Evolutionary conservation across 345 rosid species (phyloP).

Genomic region (Adansonia digitata): DNA sequence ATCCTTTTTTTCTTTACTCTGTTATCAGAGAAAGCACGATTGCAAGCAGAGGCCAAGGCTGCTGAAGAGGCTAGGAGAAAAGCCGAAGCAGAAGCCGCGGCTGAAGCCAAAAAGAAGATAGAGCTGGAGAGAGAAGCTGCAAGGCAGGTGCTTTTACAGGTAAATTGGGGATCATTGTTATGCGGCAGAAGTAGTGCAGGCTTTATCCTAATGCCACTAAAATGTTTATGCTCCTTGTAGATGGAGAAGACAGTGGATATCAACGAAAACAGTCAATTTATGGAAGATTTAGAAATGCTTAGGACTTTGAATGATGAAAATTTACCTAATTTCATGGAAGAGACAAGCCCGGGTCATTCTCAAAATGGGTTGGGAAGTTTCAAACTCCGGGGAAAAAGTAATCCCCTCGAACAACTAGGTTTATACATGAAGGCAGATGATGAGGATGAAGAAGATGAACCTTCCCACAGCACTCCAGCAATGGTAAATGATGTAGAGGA

Average conservation of each 20-base stretch:
- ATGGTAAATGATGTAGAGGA: constrained; percentile 42
- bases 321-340: constrained; percentile 36
- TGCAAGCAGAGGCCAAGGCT: constrained; percentile 80
- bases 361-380: constrained; percentile 53
- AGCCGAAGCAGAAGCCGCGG: constrained; percentile 71
- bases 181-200: too few species aligned
- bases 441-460: constrained; percentile 49
- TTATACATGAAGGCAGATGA: constrained; percentile 68
- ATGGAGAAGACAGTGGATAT: constrained; percentile 92
- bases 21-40: constrained; percentile 61
- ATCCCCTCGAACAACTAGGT: constrained; percentile 79
- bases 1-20: background rate
- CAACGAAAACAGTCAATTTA: constrained; percentile 62
- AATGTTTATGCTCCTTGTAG: constrained; percentile 34
- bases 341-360: constrained; percentile 41
- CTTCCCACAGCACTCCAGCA: constrained; percentile 19
- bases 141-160: too few species aligned
- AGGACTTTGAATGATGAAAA: constrained; percentile 30
- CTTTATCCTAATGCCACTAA: background rate
- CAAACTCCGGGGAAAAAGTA: constrained; percentile 57
- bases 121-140: too few species aligned
- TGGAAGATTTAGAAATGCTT: constrained; percentile 84
- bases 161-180: too few species aligned
- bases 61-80: constrained; percentile 71
- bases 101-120: too few species aligned